Conservation (phyloP, 805 yeast species). For the Monosporozyma siamensis region DNA sequence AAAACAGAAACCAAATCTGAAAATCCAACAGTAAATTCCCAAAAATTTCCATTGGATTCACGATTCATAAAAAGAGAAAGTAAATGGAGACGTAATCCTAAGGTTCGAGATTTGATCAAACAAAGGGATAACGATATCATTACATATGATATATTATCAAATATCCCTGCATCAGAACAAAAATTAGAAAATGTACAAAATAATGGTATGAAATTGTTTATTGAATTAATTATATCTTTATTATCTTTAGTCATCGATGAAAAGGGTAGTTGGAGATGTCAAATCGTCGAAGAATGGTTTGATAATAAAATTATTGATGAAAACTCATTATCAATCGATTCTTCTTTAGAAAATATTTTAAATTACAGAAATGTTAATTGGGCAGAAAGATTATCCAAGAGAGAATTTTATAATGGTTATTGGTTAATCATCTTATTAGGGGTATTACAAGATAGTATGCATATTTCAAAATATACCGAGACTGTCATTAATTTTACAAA, state of each 20-base stretch:
- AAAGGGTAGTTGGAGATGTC: slow-evolving; percentile 22
- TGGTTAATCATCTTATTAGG: slow-evolving; percentile 78
- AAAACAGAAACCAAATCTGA: neutral
- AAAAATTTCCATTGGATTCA: neutral
- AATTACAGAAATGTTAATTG: slow-evolving; percentile 54
- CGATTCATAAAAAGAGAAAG: neutral
- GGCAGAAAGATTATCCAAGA: slow-evolving; percentile 64
- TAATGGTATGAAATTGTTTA: slow-evolving; percentile 14
- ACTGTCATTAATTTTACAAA: slow-evolving; percentile 42
- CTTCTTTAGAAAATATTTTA: slow-evolving; percentile 30
- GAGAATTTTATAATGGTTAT: slow-evolving; percentile 71
- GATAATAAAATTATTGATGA: slow-evolving; percentile 11
- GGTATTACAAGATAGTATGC: slow-evolving; percentile 36
- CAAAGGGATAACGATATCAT: slow-evolving; percentile 7
- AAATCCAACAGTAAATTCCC: neutral
- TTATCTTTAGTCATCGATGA: slow-evolving; percentile 20
- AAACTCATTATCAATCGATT: slow-evolving; percentile 8
- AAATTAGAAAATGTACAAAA: slow-evolving; percentile 10
- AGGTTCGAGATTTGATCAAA: slow-evolving; percentile 10
- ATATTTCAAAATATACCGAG: slow-evolving; percentile 17
- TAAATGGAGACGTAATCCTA: slow-evolving; percentile 9
- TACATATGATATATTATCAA: slow-evolving; percentile 9
- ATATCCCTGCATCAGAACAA: slow-evolving; percentile 12
- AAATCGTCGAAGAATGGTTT: slow-evolving; percentile 21
- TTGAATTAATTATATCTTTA: slow-evolving; percentile 18